Evolutionary conservation across 2,329 filamentous ascomycete species (phyloP).

Genomic region (Aspergillus thermomutatus): DNA sequence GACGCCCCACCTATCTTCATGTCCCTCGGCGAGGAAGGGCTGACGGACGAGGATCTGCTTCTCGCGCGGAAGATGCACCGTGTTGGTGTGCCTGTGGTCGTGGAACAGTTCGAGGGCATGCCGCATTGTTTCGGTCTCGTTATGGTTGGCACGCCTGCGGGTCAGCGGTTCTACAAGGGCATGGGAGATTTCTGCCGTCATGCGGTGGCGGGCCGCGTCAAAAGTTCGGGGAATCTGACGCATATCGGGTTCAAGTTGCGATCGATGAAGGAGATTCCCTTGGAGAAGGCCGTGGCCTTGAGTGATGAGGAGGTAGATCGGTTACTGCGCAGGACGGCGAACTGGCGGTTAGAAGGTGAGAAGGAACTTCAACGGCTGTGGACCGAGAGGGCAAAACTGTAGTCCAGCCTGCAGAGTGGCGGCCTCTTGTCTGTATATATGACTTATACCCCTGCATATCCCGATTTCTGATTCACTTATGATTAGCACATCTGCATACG

Average conservation of each 20-base stretch:
- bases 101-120: conserved; percentile 45
- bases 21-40: conserved; percentile 39
- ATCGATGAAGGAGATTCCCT: conserved; percentile 25
- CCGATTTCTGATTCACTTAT: background rate
- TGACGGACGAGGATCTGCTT: conserved; percentile 41
- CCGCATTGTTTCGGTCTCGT: conserved; percentile 55
- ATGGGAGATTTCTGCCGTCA: conserved; percentile 54
- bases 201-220: conserved; percentile 27
- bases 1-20: conserved; percentile 41
- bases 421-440: background rate
- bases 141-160: conserved; percentile 46
- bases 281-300: conserved; percentile 32
- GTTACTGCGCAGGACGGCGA: conserved; percentile 23
- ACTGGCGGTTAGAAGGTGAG: conserved; percentile 36
- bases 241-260: conserved; percentile 29
- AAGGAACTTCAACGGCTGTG: conserved; percentile 29
- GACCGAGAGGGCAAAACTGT: conserved; percentile 26
- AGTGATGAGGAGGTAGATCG: conserved; percentile 36
- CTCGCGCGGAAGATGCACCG: conserved; percentile 39
- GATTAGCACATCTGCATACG: too few relatives aligned
- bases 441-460: background rate
- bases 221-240: conserved; percentile 27
- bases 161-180: conserved; percentile 52
- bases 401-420: background rate
- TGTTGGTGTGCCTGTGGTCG: conserved; percentile 34